A percentile compares a stretch with the other conserved stretches of the same genome.
These are phyloP conservation scores for Coniella vitis DNA, from an alignment of 2,329 filamentous ascomycete genomes.

Conservation along the genomic window DNA sequence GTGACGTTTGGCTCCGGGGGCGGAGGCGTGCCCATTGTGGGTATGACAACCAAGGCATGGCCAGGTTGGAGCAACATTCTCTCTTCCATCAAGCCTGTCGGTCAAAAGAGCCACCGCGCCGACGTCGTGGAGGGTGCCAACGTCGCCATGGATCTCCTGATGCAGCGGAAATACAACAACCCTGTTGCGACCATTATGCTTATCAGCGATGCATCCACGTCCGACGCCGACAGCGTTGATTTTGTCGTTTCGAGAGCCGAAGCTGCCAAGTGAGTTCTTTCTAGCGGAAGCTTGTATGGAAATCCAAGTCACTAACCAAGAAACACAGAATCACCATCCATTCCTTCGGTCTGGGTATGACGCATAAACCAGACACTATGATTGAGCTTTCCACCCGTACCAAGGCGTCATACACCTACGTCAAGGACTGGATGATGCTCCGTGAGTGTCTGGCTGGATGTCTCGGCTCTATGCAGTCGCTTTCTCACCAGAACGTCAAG, in stretches of 20 bases:
- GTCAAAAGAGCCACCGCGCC: constrained; percentile 91
- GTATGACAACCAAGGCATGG: constrained; percentile 96
- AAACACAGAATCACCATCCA: constrained; percentile 77
- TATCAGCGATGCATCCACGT: constrained; percentile 94
- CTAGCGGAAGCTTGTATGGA: not conserved
- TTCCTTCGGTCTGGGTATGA: constrained; percentile 92
- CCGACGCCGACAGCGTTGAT: constrained; percentile 90
- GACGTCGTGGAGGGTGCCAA: constrained; percentile 98
- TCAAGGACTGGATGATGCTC: constrained; percentile 99
- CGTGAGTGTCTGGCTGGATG: constrained; percentile 93
- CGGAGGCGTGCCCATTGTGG: constrained; percentile 90
- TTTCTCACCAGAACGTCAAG: constrained; percentile 98
- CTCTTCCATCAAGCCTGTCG: constrained; percentile 82
- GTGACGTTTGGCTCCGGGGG: constrained; percentile 95
- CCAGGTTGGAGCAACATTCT: constrained; percentile 82
- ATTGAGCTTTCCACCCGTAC: constrained; percentile 93
- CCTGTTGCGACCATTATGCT: constrained; percentile 91
- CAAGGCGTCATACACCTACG: constrained; percentile 95
- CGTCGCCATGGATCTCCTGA: constrained; percentile 94
- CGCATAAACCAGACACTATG: constrained; percentile 98
- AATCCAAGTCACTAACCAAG: constrained; percentile 19
- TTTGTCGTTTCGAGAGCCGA: constrained; percentile 96
- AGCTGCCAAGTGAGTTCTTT: constrained; percentile 73
- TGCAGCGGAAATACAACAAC: constrained; percentile 95
- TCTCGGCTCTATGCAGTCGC: constrained; percentile 81